phyloP scores from a whole-genome alignment of 2,329 filamentous ascomycete species.

The Aureobasidium mangrovei region DNA sequence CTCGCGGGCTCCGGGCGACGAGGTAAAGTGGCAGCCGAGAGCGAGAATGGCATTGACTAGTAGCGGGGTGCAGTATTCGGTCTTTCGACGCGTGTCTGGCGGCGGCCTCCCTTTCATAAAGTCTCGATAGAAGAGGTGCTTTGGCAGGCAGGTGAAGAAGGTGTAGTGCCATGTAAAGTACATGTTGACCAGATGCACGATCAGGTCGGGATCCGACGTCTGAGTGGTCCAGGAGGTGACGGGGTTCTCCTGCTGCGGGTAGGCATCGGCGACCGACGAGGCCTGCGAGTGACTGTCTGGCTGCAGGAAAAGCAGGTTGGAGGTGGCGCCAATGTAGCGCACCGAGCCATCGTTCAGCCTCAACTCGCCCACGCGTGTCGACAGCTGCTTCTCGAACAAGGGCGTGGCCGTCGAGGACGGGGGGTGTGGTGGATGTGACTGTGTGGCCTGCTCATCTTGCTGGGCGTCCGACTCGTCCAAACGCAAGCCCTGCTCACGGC shows the following conservation, averaged over 20 bases:
- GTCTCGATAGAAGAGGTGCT: conserved; percentile 76
- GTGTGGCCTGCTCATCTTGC: conserved; percentile 25
- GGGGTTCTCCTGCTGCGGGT: conserved; percentile 53
- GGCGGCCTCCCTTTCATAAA: conserved; percentile 63
- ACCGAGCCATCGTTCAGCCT: conserved; percentile 79
- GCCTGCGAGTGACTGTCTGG: conserved; percentile 38
- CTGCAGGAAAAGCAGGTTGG: conserved; percentile 73
- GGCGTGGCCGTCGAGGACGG: conserved; percentile 16
- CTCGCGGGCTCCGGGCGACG: conserved; percentile 61
- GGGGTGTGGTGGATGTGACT: conserved; percentile 31
- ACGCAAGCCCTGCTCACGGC: conserved; percentile 42
- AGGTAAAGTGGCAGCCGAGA: conserved; percentile 87
- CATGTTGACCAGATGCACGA: conserved; percentile 87
- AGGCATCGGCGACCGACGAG: conserved; percentile 32
- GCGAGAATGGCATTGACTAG: conserved; percentile 92
- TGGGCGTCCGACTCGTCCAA: conserved; percentile 36
- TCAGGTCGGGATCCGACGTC: conserved; percentile 66
- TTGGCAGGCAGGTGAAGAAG: conserved; percentile 87
- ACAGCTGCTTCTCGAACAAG: conserved; percentile 67
- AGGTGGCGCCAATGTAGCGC: conserved; percentile 88
- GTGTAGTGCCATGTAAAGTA: conserved; percentile 98
- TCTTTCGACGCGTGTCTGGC: conserved; percentile 40
- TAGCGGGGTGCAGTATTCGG: conserved; percentile 76
- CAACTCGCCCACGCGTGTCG: conserved; percentile 87
- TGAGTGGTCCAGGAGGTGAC: conserved; percentile 82